Evolutionary conservation across 495 filamentous ascomycete species (phyloP).

Genomic region (Talaromyces adpressus): DNA sequence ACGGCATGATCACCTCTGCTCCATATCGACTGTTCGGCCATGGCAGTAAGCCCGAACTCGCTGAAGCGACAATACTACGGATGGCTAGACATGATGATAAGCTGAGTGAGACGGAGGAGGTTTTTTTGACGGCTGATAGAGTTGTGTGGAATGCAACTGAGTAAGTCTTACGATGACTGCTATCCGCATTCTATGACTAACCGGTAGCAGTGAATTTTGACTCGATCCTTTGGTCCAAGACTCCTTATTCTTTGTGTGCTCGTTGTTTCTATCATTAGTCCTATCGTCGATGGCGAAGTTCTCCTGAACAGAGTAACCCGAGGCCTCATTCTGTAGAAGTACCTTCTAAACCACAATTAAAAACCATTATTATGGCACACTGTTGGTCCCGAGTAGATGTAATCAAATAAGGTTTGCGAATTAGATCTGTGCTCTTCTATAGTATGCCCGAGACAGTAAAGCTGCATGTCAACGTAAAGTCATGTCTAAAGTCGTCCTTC

Average conservation of each 20-base stretch:
- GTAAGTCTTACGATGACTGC: neutral
- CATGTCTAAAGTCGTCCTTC: neutral
- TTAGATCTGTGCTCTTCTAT: neutral
- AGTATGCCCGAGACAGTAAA: neutral
- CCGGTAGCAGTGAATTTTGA: neutral
- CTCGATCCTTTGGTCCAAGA: neutral
- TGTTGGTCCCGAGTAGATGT: neutral
- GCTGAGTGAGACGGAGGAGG: conserved; percentile 13
- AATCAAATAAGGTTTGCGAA: neutral
- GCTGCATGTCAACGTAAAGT: neutral
- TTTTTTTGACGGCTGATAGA: conserved; percentile 1
- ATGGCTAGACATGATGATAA: conserved; percentile 10
- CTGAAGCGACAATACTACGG: conserved; percentile 11
- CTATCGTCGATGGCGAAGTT: neutral
- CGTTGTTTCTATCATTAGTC: neutral
- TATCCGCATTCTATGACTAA: neutral
- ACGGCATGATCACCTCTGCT: conserved; percentile 13
- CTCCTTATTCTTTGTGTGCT: neutral
- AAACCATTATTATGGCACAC: neutral
- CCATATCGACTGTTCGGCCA: conserved; percentile 17
- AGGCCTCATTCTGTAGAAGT: neutral
- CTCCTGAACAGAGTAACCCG: neutral
- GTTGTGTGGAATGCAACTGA: neutral
- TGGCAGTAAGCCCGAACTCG: conserved; percentile 11
- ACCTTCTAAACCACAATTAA: neutral